Base-by-base conservation (phyloP, 2,329 filamentous ascomycete genomes). In the Zymoseptoria pseudotritici region DNA sequence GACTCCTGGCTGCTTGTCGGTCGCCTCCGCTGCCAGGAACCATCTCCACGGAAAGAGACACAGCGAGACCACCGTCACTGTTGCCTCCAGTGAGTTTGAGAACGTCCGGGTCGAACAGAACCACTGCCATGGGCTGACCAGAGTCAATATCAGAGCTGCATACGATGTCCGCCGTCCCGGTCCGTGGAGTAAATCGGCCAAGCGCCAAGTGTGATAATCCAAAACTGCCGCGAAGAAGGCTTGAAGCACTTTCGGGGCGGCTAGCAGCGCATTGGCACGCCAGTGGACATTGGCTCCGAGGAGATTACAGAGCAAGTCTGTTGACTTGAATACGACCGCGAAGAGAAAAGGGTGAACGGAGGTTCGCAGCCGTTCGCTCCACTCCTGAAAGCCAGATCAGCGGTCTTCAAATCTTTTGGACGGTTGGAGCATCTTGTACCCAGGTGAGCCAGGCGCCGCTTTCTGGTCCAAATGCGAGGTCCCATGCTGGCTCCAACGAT, bases 381-480 rank as follows among this genome's bases (percentile, higher is more conserved):
- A 99, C 87, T 99, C 94, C 93, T 97, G 71, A 3, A 42, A 46
- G 57, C 17, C 11, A 46, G 36, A 46, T 46, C 36, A 46, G 36
- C 36, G 5, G 17, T 46, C 11, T 46, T 17, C 36, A 46, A 46
- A 13, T 46, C 13, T 17, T 17, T 7, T 46, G 36, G 6, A 46
- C 13, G 36, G 36, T 17, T n/a, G 13, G 36, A 13, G 4, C n/a
- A 2, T 46, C 13, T 17, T 46, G 70, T 80, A 96, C 93, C 94
- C 94, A 99, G 63, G 94, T 99, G 70, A 97, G 82, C 90, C 93
- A 99, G 26, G 93, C 90, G 63, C 89, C 89, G 74, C 87, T 89
- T 13, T 81, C 73, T 2, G 79, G 71, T 21, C 92, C 92, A 80
- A 96, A 97, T 2, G 89, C 89, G 58, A 94, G 82, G 69, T 86